A percentile compares a stretch with the other conserved stretches of the same genome.
Evolutionary conservation across 306 rosid genomes (phyloP).

Genomic region (Medicago lupulina): DNA sequence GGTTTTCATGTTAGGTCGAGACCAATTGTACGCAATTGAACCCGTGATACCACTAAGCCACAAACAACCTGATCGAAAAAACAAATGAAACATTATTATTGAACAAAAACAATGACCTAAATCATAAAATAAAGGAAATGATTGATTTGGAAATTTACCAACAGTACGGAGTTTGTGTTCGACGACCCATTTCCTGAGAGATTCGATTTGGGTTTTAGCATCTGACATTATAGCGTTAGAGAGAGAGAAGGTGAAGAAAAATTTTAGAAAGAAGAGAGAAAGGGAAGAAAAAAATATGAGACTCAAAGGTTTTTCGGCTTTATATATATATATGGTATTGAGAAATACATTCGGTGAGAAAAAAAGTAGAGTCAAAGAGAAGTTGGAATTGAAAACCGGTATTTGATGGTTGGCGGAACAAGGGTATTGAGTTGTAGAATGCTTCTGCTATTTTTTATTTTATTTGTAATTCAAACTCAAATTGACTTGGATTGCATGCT

Average conservation of each 20-base stretch:
- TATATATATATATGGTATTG: too few species aligned
- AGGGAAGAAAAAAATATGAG: not conserved
- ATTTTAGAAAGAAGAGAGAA: not conserved
- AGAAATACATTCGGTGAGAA: too few species aligned
- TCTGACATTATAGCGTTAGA: conserved; percentile 62
- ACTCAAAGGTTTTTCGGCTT: not conserved
- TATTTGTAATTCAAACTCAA: too few species aligned
- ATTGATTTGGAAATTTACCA: conserved; percentile 54
- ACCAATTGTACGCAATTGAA: conserved; percentile 95
- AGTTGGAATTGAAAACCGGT: too few species aligned
- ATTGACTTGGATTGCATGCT: too few species aligned
- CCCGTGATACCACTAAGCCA: conserved; percentile 93
- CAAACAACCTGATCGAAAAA: conserved; percentile 60
- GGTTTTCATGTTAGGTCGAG: conserved; percentile 92
- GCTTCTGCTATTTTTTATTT: too few species aligned
- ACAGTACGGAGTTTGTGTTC: conserved; percentile 95
- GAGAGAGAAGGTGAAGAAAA: conserved; percentile 1
- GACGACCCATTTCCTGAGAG: conserved; percentile 75
- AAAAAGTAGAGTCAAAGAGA: not conserved
- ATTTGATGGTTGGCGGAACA: too few species aligned
- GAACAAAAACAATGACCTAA: not conserved
- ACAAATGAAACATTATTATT: not conserved
- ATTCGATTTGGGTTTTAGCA: conserved; percentile 64
- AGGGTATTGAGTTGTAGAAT: too few species aligned
- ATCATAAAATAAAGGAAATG: not conserved